These are phyloP conservation scores for Solanum sejunctum DNA, from an alignment of 257 asterid genomes.

Conservation along the genomic window DNA sequence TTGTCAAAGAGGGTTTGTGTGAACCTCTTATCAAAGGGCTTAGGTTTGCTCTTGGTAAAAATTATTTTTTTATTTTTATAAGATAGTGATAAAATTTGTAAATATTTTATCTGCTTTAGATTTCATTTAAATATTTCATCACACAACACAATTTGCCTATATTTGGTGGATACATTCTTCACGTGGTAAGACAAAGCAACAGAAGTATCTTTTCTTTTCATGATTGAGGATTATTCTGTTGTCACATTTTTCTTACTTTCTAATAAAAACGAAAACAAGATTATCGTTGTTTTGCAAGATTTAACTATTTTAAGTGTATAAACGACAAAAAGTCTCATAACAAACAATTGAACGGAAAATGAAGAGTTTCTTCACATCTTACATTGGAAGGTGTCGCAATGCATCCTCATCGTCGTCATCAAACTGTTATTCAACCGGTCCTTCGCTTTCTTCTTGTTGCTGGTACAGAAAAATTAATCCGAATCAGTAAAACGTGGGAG, in stretches of 20 bases:
- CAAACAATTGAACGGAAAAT: not conserved
- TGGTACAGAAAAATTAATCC: not conserved
- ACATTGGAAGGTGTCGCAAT: constrained; percentile 52
- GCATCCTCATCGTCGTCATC: constrained; percentile 45
- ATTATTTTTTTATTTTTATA: no score
- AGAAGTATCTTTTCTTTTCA: not conserved
- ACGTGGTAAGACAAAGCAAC: not conserved
- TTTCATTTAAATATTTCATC: no score
- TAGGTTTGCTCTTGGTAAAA: no score
- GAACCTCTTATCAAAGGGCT: no score
- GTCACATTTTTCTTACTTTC: not conserved
- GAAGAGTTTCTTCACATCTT: not conserved
- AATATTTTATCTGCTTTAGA: no score
- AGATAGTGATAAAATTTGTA: no score
- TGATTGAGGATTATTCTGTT: not conserved
- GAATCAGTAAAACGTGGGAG: not conserved
- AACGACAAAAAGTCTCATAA: no score
- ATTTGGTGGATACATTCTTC: not conserved
- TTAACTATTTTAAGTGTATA: no score
- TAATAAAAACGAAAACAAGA: not conserved
- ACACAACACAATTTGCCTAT: not conserved
- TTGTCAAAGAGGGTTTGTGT: rapidly evolving
- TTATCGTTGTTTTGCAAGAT: not conserved
- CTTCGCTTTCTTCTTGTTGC: constrained; percentile 44
- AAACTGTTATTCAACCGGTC: constrained; percentile 35